A percentile compares a stretch with the other conserved stretches of the same genome.
phyloP scores from a whole-genome alignment of 2,329 filamentous ascomycete species.

The Epichloe hybrida region DNA sequence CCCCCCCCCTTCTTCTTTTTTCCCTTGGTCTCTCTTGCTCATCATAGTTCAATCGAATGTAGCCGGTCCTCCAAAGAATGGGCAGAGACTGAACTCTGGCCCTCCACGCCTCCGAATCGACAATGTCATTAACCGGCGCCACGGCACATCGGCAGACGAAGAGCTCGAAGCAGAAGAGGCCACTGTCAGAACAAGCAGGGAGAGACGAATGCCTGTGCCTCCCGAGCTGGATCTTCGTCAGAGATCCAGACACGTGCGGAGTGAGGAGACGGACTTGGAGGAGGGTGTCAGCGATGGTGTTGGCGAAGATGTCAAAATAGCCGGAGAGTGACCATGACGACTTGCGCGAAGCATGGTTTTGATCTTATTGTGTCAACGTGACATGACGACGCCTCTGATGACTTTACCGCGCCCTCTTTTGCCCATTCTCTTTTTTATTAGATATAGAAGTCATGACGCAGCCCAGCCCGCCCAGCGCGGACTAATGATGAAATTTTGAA shows the following conservation, averaged over 20 bases:
- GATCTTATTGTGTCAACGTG: not conserved
- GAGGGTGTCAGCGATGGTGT: not conserved
- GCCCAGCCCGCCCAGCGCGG: no score
- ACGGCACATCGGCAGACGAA: constrained; percentile 8
- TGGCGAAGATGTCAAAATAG: constrained; percentile 1
- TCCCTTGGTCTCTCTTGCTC: no score
- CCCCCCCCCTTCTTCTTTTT: fast-evolving
- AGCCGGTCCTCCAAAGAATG: constrained; percentile 26
- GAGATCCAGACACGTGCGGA: not conserved
- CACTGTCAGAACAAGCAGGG: not conserved
- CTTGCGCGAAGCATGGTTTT: no score
- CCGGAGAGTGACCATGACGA: not conserved
- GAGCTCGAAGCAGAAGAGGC: constrained; percentile 1
- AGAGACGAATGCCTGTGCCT: not conserved
- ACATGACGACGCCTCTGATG: not conserved
- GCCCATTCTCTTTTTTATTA: no score
- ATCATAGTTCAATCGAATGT: not conserved
- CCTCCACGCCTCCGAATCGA: constrained; percentile 25
- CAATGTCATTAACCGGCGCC: constrained; percentile 23
- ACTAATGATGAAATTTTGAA: no score
- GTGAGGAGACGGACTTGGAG: not conserved
- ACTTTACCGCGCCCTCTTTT: not conserved
- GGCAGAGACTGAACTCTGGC: constrained; percentile 21
- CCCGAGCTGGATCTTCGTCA: not conserved
- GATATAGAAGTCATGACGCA: no score